Conservation (phyloP, 495 filamentous ascomycete genomes). For the Cercophora samala region DNA sequence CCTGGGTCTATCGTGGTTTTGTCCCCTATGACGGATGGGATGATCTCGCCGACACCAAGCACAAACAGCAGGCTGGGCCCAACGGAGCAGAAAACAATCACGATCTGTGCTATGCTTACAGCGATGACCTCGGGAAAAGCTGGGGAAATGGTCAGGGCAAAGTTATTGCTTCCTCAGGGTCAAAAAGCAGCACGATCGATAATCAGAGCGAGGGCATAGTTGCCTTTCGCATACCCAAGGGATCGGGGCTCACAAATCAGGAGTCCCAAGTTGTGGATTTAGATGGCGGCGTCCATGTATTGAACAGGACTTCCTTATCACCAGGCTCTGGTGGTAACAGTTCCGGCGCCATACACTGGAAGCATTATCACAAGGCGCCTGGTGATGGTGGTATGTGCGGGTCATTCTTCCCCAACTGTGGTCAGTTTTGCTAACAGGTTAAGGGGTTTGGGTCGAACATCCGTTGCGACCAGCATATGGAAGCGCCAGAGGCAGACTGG, state of each 20-base stretch:
- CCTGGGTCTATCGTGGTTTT: conserved; percentile 49
- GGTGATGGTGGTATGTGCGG: conserved; percentile 22
- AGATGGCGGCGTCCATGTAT: conserved; percentile 45
- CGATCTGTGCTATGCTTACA: conserved; percentile 46
- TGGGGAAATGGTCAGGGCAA: conserved; percentile 40
- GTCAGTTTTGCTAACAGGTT: neutral
- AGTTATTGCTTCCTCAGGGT: conserved; percentile 37
- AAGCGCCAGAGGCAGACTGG: conserved; percentile 36
- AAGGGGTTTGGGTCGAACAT: conserved; percentile 34
- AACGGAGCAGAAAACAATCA: conserved; percentile 47
- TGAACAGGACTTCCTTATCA: conserved; percentile 33
- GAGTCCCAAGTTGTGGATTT: conserved; percentile 47
- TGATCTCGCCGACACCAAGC: conserved; percentile 39
- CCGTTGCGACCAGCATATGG: conserved; percentile 32
- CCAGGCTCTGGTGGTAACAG: too few relatives aligned
- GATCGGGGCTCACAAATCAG: conserved; percentile 45
- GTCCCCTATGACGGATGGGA: conserved; percentile 44
- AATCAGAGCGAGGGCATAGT: conserved; percentile 37
- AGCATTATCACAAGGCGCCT: conserved; percentile 44
- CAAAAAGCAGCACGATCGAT: conserved; percentile 31
- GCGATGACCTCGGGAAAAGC: conserved; percentile 37
- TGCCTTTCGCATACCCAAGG: conserved; percentile 42
- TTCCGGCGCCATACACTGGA: conserved; percentile 30
- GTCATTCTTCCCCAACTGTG: too few relatives aligned
- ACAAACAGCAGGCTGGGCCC: conserved; percentile 44